Evolutionary conservation across 1,284 basidiomycete genomes (phyloP), one percentile per base, ranked within the genome.

Genomic region (Xerocomus amazonicus): DNA sequence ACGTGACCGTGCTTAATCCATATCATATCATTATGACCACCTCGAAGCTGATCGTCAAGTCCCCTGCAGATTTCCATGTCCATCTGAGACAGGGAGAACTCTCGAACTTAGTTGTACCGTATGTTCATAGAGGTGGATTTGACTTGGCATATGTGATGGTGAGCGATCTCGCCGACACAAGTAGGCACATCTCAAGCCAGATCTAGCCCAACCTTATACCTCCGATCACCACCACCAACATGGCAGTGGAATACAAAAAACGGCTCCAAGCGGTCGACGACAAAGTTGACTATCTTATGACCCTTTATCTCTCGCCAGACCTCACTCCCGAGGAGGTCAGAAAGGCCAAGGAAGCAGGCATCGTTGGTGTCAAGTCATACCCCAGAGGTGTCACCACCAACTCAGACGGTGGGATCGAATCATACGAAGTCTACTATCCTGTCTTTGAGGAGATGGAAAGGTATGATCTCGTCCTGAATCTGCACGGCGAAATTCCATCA

Each of bases 351-450:
- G 70, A 75, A 41, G 85, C 87, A 16, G 95, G 95, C n/a, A 81
- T 98, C 59, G 79, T 79, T 85, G 95, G 97, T 35, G 93, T 99
- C 60, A 99, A 99, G 73, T 94, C 90, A 23, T 99, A 99, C 68
- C 97, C 97, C 42, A 80, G 92, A 56, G 97, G 97, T 12, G 97
- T 99, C 2, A 99, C 97, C 9, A 99, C 97, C 45, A 97, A 98
- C 71, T 97, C 92, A 32, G 92, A 95, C 54, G 86, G 90, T 36
- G 97, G 97, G 9, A 97, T 99, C 59, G 96, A 99, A 68, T 92
- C 92, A 37, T 99, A 99, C 63, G 91, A 92, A 58, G 78, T 83
- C 1, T 99, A 97, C 70, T 97, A 98, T 71, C 88, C 90, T 29
- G 83, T 98, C 43, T 99, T 99, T 68, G 84, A 85, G 62, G 91